Conservation (phyloP, 2,329 filamentous ascomycete species). For the Ophiognomonia clavigignenti-juglandacearum region DNA sequence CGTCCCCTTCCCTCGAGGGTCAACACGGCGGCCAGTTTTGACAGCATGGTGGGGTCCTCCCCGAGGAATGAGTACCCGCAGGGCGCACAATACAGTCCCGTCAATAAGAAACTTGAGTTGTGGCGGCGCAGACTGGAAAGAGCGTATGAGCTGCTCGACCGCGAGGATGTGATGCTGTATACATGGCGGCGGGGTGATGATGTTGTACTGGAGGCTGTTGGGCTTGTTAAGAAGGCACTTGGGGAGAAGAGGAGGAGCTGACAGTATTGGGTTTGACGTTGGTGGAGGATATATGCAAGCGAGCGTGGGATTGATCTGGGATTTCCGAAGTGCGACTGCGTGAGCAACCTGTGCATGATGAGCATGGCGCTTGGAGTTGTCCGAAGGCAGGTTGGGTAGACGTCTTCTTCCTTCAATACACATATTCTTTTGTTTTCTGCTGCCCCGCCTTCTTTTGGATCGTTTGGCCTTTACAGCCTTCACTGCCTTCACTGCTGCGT, state of each 20-base stretch:
- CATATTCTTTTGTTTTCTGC: neutral
- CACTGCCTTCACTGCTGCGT: no score
- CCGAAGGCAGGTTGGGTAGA: neutral
- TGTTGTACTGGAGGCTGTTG: conserved; percentile 61
- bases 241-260: conserved; percentile 29
- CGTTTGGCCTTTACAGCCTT: neutral
- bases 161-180: conserved; percentile 61
- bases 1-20: conserved; percentile 6
- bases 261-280: neutral
- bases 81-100: conserved; percentile 14
- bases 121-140: conserved; percentile 65
- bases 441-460: neutral
- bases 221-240: conserved; percentile 55
- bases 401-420: neutral
- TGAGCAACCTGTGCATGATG: neutral
- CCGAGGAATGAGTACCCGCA: conserved; percentile 20
- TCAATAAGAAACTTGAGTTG: conserved; percentile 66
- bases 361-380: conserved; percentile 7
- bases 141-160: conserved; percentile 58
- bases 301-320: no score
- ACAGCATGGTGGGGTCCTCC: conserved; percentile 15
- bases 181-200: conserved; percentile 72
- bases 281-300: neutral
- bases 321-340: no score
- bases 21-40: conserved; percentile 11